A percentile compares a stretch with the other conserved stretches of the same genome.
These are phyloP conservation scores for Auriscalpium microsporum DNA, from an alignment of 768 basidiomycete species.

Conservation along the genomic window DNA sequence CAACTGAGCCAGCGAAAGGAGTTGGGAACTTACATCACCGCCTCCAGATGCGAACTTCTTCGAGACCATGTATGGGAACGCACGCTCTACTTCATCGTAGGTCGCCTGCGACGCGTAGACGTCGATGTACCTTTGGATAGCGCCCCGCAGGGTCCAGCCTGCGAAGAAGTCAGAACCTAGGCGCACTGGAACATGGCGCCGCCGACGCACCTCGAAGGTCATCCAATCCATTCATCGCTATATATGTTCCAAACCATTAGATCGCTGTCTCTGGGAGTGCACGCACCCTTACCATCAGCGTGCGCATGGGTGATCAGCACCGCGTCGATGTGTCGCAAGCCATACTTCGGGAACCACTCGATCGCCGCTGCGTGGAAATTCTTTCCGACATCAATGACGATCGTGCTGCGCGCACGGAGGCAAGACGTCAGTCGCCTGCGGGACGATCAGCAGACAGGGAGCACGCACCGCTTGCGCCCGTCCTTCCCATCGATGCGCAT, in stretches of 20 bases:
- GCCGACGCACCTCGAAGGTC: conserved; percentile 63
- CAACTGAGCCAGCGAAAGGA: not conserved
- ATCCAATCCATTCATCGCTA: conserved; percentile 85
- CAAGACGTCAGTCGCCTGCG: not conserved
- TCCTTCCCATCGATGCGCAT: conserved; percentile 39
- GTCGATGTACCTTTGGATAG: conserved; percentile 67
- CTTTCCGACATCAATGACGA: conserved; percentile 82
- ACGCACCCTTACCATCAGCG: conserved; percentile 48
- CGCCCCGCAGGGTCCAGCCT: conserved; percentile 67
- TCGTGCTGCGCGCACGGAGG: conserved; percentile 39
- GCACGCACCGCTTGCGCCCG: conserved; percentile 42
- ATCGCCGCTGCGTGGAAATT: conserved; percentile 56
- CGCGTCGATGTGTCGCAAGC: conserved; percentile 61
- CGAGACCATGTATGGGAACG: conserved; percentile 77
- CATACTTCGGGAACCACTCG: conserved; percentile 63
- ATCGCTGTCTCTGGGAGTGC: no score
- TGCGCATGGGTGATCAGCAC: conserved; percentile 85
- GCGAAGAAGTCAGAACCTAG: not conserved
- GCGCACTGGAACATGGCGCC: not conserved
- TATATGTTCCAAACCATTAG: no score
- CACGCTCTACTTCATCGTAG: conserved; percentile 52
- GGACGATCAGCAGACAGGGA: not conserved
- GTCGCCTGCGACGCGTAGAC: conserved; percentile 63
- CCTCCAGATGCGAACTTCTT: conserved; percentile 74
- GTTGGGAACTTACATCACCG: conserved; percentile 47